Conservation (phyloP, 108 stramenopile genomes). For the Halocafeteria seosinensis region DNA sequence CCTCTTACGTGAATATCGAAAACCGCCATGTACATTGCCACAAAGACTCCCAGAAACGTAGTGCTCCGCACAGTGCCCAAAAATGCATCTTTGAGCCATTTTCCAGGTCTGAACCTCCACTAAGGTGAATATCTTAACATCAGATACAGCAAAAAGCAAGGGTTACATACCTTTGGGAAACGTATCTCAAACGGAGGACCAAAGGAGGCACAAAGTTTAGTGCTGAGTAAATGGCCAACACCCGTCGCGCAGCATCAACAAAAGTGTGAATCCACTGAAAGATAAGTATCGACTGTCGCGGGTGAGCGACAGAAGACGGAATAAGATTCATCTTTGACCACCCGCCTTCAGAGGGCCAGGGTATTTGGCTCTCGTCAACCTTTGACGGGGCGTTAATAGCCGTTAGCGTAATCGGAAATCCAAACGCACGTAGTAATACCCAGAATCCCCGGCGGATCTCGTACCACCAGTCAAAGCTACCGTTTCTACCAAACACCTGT, state of each 20-base stretch:
- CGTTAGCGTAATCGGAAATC: no score
- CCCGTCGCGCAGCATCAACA: not conserved
- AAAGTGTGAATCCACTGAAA: not conserved
- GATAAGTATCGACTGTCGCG: not conserved
- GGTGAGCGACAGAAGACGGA: not conserved
- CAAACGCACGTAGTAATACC: not conserved
- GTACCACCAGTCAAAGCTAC: not conserved
- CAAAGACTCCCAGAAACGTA: not conserved
- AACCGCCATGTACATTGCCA: not conserved
- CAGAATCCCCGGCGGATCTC: not conserved
- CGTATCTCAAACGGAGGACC: not conserved
- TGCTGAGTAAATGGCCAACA: not conserved
- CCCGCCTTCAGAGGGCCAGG: no score
- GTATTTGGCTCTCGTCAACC: no score
- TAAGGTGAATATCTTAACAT: no score
- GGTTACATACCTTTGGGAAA: no score
- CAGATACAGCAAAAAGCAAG: no score
- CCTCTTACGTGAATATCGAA: no score
- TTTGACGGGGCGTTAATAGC: no score
- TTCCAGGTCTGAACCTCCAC: no score
- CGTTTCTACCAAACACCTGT: not conserved
- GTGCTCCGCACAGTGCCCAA: not conserved
- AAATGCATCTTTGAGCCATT: no score
- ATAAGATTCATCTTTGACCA: not conserved
- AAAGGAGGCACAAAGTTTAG: not conserved